A percentile compares a stretch with the other conserved stretches of the same genome.
phyloP scores from a whole-genome alignment of 2,329 filamentous ascomycete genomes.

The Calonectria pseudoreteaudii region DNA sequence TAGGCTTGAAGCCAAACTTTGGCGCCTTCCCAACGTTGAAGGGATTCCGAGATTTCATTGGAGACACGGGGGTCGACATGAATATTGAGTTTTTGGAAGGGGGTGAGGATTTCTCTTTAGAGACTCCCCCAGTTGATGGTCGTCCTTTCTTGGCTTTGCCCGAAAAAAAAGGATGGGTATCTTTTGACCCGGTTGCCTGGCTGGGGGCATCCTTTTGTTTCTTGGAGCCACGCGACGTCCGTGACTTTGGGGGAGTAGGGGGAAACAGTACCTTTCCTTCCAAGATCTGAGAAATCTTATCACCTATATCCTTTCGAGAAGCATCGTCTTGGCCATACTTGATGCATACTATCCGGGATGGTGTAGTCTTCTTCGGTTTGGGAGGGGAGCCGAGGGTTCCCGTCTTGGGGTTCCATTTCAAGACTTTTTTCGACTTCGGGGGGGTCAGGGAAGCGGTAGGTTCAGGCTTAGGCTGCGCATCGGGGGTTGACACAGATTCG shows the following conservation, averaged over 20 bases:
- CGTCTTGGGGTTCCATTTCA: constrained; percentile 69
- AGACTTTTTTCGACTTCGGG: constrained; percentile 59
- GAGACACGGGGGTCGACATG: constrained; percentile 66
- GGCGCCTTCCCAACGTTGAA: constrained; percentile 49
- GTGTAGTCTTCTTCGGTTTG: constrained; percentile 58
- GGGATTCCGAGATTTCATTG: constrained; percentile 53
- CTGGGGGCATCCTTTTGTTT: constrained; percentile 41
- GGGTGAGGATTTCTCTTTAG: constrained; percentile 39
- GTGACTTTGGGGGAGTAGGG: constrained; percentile 42
- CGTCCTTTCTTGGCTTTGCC: constrained; percentile 47
- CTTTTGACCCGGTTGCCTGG: constrained; percentile 41
- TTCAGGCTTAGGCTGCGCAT: constrained; percentile 14
- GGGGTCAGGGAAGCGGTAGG: constrained; percentile 27
- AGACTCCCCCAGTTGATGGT: constrained; percentile 30
- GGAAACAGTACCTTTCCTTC: constrained; percentile 44
- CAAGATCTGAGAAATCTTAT: constrained; percentile 74
- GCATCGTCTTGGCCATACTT: constrained; percentile 67
- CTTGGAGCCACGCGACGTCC: constrained; percentile 34
- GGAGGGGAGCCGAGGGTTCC: constrained; percentile 73
- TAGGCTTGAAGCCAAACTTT: constrained; percentile 58
- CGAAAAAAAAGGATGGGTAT: constrained; percentile 58
- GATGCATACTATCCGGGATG: constrained; percentile 63
- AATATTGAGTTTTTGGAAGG: constrained; percentile 56
- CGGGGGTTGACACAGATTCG: background rate
- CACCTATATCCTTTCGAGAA: constrained; percentile 62